These are phyloP conservation scores for Aphanomyces invadans DNA, from an alignment of 352 stramenopile genomes.

Conservation along the genomic window DNA sequence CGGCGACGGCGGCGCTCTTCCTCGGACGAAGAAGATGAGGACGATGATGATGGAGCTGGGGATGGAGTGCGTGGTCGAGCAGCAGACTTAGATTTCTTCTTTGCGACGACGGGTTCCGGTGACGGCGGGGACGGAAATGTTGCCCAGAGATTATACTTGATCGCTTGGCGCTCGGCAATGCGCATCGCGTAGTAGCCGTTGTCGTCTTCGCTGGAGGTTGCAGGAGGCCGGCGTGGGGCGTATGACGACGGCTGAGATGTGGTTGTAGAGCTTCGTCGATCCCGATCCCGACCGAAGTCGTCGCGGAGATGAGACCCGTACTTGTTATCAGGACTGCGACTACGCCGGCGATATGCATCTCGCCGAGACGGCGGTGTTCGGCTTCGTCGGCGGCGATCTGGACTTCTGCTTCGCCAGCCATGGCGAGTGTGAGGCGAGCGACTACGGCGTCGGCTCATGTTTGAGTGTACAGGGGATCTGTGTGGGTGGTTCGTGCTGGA, in stretches of 20 bases:
- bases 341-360: neutral
- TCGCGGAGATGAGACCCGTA: neutral
- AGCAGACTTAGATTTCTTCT: slow-evolving; percentile 3
- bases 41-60: slow-evolving; percentile 31
- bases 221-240: slow-evolving; percentile 4
- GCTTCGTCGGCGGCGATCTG: slow-evolving; percentile 5
- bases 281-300: neutral
- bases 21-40: slow-evolving; percentile 31
- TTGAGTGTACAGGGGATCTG: neutral
- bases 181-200: slow-evolving; percentile 60
- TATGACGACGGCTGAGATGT: slow-evolving; percentile 1
- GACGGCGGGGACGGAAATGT: slow-evolving; percentile 58
- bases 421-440: slow-evolving; percentile 22
- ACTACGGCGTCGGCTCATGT: slow-evolving; percentile 24
- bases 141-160: slow-evolving; percentile 65
- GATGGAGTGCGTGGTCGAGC: slow-evolving; percentile 31
- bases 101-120: slow-evolving; percentile 35
- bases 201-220: neutral
- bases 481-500: too few species aligned
- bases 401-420: slow-evolving; percentile 2
- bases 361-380: neutral
- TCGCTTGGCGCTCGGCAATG: slow-evolving; percentile 52
- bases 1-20: slow-evolving; percentile 12
- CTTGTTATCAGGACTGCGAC: neutral
- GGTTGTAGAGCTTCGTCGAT: slow-evolving; percentile 24